Evolutionary conservation across 192 early-diverging fungal species (phyloP).

Genomic region (Entomortierella chlamydospora): DNA sequence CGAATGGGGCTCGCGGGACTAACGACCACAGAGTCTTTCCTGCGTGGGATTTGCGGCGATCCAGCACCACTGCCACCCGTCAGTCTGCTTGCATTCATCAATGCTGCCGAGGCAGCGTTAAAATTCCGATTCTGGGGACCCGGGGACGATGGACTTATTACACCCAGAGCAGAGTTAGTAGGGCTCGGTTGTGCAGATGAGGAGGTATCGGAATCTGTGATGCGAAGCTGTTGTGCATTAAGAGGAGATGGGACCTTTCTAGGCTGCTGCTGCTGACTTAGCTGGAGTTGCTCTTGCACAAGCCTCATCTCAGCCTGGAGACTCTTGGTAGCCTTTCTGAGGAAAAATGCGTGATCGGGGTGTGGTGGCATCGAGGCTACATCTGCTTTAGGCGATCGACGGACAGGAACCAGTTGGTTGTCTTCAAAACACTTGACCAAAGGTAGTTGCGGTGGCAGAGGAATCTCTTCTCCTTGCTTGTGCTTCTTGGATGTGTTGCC

Average conservation of each 20-base stretch:
- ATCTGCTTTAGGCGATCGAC: constrained; percentile 47
- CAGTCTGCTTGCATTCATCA: constrained; percentile 8
- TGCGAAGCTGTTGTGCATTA: constrained; percentile 1
- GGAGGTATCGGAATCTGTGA: constrained; percentile 10
- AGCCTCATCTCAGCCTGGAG: constrained; percentile 48
- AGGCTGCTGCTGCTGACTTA: background rate
- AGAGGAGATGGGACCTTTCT: constrained; percentile 12
- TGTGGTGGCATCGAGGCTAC: constrained; percentile 50
- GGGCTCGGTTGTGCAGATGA: constrained; percentile 29
- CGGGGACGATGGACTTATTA: constrained; percentile 22
- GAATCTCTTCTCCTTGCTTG: constrained; percentile 33
- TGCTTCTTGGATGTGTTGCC: constrained; percentile 11
- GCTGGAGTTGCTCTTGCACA: constrained; percentile 37
- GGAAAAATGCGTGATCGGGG: constrained; percentile 41
- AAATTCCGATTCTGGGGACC: constrained; percentile 11
- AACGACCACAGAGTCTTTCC: constrained; percentile 50
- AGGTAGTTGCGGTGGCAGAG: constrained; percentile 28
- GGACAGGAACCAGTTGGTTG: constrained; percentile 26
- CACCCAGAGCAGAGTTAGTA: background rate
- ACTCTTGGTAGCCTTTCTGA: constrained; percentile 47
- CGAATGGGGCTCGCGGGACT: constrained; percentile 30
- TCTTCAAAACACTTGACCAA: constrained; percentile 39
- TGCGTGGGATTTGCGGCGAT: constrained; percentile 35
- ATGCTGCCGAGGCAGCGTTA: constrained; percentile 6
- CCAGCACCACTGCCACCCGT: background rate